A percentile compares a stretch with the other conserved stretches of the same genome.
Conservation (phyloP, 176 grass and related monocot species). For the Elymus sibiricus region DNA sequence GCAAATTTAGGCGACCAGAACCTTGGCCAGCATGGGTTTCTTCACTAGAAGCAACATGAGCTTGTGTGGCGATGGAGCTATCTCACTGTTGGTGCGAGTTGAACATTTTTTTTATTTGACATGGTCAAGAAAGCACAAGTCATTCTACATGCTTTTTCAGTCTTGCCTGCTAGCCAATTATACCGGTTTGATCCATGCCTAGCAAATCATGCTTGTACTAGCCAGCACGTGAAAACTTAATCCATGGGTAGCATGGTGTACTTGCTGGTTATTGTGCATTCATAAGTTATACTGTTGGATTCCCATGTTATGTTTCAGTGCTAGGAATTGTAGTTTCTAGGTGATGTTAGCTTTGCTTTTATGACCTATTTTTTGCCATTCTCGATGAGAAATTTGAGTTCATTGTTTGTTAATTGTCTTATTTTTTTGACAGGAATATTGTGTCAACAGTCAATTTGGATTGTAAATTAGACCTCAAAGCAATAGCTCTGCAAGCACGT, state of each 20-base stretch:
- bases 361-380: neutral
- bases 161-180: neutral
- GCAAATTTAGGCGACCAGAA: neutral
- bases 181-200: neutral
- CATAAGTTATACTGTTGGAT: neutral
- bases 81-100: neutral
- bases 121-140: neutral
- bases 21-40: neutral
- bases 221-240: neutral
- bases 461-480: slow-evolving; percentile 92
- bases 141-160: neutral
- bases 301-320: neutral
- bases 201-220: neutral
- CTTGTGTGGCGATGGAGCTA: neutral
- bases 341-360: neutral
- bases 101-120: neutral
- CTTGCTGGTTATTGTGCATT: neutral
- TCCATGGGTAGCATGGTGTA: neutral
- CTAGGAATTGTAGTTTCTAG: neutral
- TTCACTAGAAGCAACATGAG: neutral
- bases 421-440: slow-evolving; percentile 68
- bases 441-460: slow-evolving; percentile 98
- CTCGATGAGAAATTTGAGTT: neutral
- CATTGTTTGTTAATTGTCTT: neutral
- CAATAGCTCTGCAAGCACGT: slow-evolving; percentile 89